Conservation (phyloP, 2,329 filamentous ascomycete genomes). For the Stachybotrys elegans region DNA sequence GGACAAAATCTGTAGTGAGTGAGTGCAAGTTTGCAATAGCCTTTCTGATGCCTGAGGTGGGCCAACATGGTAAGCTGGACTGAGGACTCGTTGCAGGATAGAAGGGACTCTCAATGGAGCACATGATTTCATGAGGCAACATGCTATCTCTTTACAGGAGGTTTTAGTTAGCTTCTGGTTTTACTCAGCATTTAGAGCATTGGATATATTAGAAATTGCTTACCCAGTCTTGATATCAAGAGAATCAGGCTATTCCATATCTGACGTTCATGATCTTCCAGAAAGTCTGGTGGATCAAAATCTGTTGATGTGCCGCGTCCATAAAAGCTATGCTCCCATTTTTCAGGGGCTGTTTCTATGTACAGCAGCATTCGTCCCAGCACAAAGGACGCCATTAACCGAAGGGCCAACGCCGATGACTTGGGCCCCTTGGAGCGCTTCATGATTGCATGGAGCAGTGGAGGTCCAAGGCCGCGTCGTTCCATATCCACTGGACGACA, state of each 20-base stretch:
- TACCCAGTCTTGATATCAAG: background rate
- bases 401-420: background rate
- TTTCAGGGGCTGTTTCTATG: background rate
- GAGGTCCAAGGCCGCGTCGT: background rate
- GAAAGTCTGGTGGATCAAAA: background rate
- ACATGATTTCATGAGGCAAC: background rate
- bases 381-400: background rate
- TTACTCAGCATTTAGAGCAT: background rate
- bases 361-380: background rate
- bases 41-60: background rate
- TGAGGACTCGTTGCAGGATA: background rate
- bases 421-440: background rate
- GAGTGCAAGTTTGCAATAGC: background rate
- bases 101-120: background rate
- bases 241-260: background rate
- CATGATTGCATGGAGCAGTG: background rate
- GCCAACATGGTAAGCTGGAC: background rate
- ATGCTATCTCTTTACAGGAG: background rate
- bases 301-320: background rate
- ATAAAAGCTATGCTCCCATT: background rate
- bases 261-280: background rate
- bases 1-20: background rate
- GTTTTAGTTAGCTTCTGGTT: background rate
- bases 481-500: background rate
- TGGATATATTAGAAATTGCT: background rate